Evolutionary conservation across 208 protist species (phyloP).

Genomic region (Spongospora subterranea): DNA sequence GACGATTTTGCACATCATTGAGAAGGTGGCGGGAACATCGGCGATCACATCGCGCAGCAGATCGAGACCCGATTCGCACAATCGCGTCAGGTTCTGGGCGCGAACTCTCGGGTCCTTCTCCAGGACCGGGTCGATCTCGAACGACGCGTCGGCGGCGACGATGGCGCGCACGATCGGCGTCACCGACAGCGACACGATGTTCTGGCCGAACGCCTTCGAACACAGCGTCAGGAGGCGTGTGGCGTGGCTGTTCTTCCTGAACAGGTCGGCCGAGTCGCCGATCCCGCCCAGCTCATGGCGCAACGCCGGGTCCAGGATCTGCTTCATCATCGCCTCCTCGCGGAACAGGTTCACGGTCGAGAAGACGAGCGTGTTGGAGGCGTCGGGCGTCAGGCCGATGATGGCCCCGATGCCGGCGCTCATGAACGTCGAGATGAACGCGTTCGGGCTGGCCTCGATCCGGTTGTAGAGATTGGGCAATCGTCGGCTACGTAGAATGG

Average conservation of each 20-base stretch:
- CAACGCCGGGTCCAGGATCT: neutral
- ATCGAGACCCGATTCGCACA: neutral
- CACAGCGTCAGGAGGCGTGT: slow-evolving; percentile 36
- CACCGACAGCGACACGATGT: neutral
- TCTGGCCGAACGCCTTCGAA: slow-evolving; percentile 9
- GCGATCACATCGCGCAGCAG: neutral
- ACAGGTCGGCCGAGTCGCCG: neutral
- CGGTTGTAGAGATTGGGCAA: neutral
- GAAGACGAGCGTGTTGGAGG: slow-evolving; percentile 46
- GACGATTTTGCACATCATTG: neutral
- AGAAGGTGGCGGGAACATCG: neutral
- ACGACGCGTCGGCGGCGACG: neutral
- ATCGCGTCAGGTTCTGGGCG: neutral
- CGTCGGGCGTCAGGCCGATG: neutral
- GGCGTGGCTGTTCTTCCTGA: slow-evolving; percentile 5
- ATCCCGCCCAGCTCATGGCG: neutral
- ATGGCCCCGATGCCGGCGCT: neutral
- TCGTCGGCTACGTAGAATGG: neutral
- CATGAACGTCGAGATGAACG: slow-evolving; percentile 31
- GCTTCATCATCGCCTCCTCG: neutral
- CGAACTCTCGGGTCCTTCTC: neutral
- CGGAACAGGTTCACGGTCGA: slow-evolving; percentile 26
- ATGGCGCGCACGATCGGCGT: neutral
- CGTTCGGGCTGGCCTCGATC: neutral
- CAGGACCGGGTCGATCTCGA: slow-evolving; percentile 29